Evolutionary conservation across 2,329 filamentous ascomycete species (phyloP), one percentile per base, ranked within the genome.

Genomic region (Fusarium sp.): DNA sequence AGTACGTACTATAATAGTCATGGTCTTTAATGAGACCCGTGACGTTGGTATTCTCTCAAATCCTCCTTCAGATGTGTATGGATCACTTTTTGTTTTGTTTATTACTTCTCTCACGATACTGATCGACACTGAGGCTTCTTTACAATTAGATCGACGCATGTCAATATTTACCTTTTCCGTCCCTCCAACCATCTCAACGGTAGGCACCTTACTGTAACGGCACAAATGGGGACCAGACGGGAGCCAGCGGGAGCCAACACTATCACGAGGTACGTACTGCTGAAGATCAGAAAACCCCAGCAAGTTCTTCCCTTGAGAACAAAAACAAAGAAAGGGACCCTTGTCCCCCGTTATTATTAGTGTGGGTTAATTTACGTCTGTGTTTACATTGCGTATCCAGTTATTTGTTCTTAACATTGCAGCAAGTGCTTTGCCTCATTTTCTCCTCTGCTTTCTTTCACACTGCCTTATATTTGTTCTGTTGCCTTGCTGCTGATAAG

Each of bases 171-270:
- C 63, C 32, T 53, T 42, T 61, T 47, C 50, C 43, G 60, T 44
- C 53, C 54, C 47, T 59, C 69, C 28, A 49, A 49, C 47, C 60
- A 73, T 49, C 33, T 63, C 38, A 73, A 67, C 68, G 46, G 71
- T 38, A 52, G 46, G 68, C 38, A 52, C 33, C 21, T 32, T 49
- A 25, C 33, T 64, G 67, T 49, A 64, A 74, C 71, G 57, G 67
- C 38, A 32, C 35, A 58, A 68, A 73, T 49, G 60, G 71, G 57
- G 56, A 38, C 54, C 46, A 53, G 28, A 54, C 71, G 71, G 71
- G 68, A 72, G n/a, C 54, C 62, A 72, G 62, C 46, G 63, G 67
- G 67, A 66, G 53, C 56, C 67, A 71, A 63, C 64, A 60, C 60
- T 49, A 47, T 23, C 56, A 50, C 32, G 47, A 59, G 57, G 50